Conservation (phyloP, 1,284 basidiomycete species). For the Puccinia triticina region DNA sequence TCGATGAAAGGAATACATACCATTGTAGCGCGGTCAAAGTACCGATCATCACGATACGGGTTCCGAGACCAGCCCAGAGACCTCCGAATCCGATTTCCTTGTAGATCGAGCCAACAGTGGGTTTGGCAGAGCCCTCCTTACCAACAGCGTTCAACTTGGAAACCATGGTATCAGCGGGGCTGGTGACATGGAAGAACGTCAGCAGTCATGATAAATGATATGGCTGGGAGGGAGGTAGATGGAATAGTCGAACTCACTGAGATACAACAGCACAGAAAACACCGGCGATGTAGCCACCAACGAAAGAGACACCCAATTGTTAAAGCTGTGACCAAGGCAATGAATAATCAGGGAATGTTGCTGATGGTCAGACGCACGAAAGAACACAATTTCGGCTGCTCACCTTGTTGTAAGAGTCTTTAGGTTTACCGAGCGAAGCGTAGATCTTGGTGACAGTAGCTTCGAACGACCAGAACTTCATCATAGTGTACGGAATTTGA, state of each 20-base stretch:
- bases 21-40: conserved; percentile 60
- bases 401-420: conserved; percentile 57
- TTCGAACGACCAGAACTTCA: conserved; percentile 58
- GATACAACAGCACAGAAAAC: conserved; percentile 59
- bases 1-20: not conserved
- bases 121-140: conserved; percentile 57
- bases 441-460: conserved; percentile 58
- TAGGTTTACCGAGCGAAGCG: conserved; percentile 56
- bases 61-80: conserved; percentile 58
- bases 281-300: conserved; percentile 59
- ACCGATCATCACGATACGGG: conserved; percentile 57
- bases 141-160: conserved; percentile 58
- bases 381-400: not conserved
- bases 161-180: conserved; percentile 60
- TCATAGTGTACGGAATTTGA: conserved; percentile 59
- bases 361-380: not conserved
- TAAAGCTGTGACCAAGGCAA: conserved; percentile 53
- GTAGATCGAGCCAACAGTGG: conserved; percentile 59
- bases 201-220: not conserved
- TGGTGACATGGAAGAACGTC: conserved; percentile 21
- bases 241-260: conserved; percentile 52
- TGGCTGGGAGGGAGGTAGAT: not conserved
- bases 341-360: not conserved
- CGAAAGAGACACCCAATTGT: conserved; percentile 58
- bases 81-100: conserved; percentile 58